These are phyloP conservation scores for Ceratobasidium sp. DNA, from an alignment of 1,284 basidiomycete genomes.

Conservation along the genomic window DNA sequence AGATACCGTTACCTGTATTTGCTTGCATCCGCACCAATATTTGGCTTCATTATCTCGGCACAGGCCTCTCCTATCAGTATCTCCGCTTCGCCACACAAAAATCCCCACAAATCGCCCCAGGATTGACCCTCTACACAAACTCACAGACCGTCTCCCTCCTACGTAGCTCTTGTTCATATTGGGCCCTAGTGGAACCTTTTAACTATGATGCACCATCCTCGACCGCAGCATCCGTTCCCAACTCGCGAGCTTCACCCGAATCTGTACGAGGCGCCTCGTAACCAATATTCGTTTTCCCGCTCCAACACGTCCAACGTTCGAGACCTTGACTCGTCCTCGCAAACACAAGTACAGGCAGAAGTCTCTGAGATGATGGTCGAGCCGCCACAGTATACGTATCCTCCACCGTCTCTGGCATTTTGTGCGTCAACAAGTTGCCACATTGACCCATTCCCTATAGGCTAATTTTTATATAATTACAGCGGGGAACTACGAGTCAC, in stretches of 20 bases:
- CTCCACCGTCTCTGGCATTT: slow-evolving; percentile 12
- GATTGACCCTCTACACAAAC: neutral
- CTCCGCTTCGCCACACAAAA: slow-evolving; percentile 12
- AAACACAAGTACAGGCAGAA: neutral
- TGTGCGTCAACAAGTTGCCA: neutral
- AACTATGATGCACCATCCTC: slow-evolving; percentile 31
- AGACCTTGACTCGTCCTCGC: neutral
- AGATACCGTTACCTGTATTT: neutral
- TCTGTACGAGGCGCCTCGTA: neutral
- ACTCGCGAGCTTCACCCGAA: neutral
- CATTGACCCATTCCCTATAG: neutral
- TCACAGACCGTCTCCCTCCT: neutral
- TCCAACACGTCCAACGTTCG: neutral
- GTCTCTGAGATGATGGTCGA: slow-evolving; percentile 8
- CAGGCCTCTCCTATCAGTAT: slow-evolving; percentile 5
- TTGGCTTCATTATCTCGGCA: slow-evolving; percentile 1
- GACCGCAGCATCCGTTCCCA: slow-evolving; percentile 27
- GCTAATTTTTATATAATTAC: neutral
- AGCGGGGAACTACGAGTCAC: neutral
- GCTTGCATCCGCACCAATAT: slow-evolving; percentile 25
- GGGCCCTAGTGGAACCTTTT: neutral
- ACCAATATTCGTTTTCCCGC: neutral
- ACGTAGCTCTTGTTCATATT: slow-evolving; percentile 14
- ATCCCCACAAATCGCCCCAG: slow-evolving; percentile 32
- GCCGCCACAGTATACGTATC: slow-evolving; percentile 10